These are phyloP conservation scores for Leccinum variicolor DNA, from an alignment of 768 basidiomycete genomes.

Conservation along the genomic window DNA sequence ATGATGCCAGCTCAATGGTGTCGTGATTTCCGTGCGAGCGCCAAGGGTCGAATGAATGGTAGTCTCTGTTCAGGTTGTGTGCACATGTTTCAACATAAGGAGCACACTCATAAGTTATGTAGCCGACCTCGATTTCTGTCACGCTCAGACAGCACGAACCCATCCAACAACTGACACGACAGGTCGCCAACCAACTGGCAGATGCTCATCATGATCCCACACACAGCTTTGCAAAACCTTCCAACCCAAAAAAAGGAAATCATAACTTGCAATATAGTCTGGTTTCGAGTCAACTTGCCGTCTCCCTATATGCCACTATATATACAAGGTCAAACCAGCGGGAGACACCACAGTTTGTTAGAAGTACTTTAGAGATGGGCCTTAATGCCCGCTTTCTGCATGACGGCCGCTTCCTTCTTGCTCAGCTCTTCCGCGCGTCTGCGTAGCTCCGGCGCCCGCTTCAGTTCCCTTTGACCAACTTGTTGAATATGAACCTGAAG, in stretches of 20 bases:
- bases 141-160: not conserved
- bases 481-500: constrained; percentile 90
- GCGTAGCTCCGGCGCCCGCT: constrained; percentile 61
- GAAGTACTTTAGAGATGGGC: constrained; percentile 41
- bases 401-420: constrained; percentile 57
- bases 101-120: too few species aligned
- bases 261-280: too few species aligned
- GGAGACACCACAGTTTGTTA: not conserved
- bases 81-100: not conserved
- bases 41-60: not conserved
- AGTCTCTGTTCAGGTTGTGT: not conserved
- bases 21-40: not conserved
- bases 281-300: not conserved
- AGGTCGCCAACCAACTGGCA: too few species aligned
- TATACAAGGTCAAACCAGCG: not conserved
- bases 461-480: constrained; percentile 86
- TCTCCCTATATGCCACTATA: not conserved
- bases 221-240: too few species aligned
- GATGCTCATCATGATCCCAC: not conserved
- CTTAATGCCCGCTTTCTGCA: constrained; percentile 60
- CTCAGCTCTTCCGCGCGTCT: constrained; percentile 52
- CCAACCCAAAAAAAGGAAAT: not conserved
- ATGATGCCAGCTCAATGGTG: not conserved
- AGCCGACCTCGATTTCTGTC: not conserved
- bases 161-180: too few species aligned